Evolutionary conservation across 345 rosid species (phyloP).

Genomic region (Heritiera littoralis): DNA sequence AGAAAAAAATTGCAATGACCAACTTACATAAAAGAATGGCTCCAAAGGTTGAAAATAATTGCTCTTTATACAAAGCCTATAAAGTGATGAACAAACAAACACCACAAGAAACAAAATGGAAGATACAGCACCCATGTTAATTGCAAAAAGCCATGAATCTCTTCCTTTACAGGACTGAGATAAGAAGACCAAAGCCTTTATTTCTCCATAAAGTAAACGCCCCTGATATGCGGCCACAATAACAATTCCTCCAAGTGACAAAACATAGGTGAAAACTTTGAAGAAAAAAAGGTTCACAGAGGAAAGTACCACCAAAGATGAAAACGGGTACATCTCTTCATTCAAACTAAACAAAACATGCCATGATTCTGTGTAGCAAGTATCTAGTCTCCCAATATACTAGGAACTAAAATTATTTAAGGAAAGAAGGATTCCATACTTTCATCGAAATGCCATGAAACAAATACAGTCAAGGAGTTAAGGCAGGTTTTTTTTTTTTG

Average conservation of each 20-base stretch:
- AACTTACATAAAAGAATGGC: not conserved
- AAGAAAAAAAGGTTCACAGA: not conserved
- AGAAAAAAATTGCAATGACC: not conserved
- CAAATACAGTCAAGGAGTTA: not conserved
- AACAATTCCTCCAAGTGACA: not conserved
- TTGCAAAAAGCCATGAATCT: not conserved
- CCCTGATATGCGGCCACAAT: not conserved
- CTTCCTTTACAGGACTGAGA: not conserved
- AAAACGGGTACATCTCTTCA: conserved; percentile 1
- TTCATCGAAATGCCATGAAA: not conserved
- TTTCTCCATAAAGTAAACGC: not conserved
- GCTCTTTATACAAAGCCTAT: not conserved
- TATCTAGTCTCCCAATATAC: not conserved
- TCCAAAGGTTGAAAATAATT: not conserved
- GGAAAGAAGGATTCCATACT: not conserved
- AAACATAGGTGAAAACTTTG: not conserved
- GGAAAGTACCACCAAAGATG: not conserved
- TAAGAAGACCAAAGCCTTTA: not conserved
- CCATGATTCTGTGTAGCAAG: conserved; percentile 10
- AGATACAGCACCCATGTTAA: not conserved
- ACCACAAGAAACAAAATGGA: not conserved
- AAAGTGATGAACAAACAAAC: not conserved
- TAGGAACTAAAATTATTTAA: not conserved
- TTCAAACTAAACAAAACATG: not conserved
- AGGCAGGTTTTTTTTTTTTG: not conserved